Evolutionary conservation across 805 yeast genomes (phyloP).

Genomic region (Torulaspora quercuum): DNA sequence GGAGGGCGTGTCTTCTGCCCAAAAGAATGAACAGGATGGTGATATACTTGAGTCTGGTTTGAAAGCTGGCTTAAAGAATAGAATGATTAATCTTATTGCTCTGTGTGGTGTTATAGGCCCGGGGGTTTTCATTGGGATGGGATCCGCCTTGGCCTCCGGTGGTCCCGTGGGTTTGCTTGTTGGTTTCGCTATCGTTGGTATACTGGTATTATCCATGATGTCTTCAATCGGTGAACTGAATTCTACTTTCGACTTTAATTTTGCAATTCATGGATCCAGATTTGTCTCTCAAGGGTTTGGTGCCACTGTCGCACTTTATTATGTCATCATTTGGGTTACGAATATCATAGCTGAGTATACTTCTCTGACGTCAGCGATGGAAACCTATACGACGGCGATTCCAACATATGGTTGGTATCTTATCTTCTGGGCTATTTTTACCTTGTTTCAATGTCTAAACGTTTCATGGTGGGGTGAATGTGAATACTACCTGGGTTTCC

Average conservation of each 20-base stretch:
- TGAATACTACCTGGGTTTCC: constrained; percentile 51
- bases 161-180: constrained; percentile 53
- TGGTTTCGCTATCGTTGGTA: constrained; percentile 52
- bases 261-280: constrained; percentile 44
- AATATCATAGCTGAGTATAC: constrained; percentile 55
- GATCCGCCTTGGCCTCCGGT: constrained; percentile 46
- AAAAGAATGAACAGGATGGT: constrained; percentile 25
- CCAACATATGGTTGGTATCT: constrained; percentile 56
- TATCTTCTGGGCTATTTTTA: constrained; percentile 50
- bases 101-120: constrained; percentile 61
- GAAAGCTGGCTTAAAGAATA: constrained; percentile 47
- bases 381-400: constrained; percentile 48
- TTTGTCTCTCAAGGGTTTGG: constrained; percentile 56
- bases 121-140: constrained; percentile 53
- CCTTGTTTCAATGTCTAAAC: constrained; percentile 49
- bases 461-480: constrained; percentile 56
- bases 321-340: constrained; percentile 55
- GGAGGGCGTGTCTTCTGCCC: constrained; percentile 4
- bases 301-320: constrained; percentile 51
- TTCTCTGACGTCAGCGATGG: constrained; percentile 48
- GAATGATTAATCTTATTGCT: constrained; percentile 51
- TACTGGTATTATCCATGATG: constrained; percentile 54
- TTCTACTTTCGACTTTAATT: constrained; percentile 45
- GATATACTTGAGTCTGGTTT: constrained; percentile 37
- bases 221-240: constrained; percentile 55